Base-by-base conservation (phyloP, 495 filamentous ascomycete species). In the Delitschia confertaspora region DNA sequence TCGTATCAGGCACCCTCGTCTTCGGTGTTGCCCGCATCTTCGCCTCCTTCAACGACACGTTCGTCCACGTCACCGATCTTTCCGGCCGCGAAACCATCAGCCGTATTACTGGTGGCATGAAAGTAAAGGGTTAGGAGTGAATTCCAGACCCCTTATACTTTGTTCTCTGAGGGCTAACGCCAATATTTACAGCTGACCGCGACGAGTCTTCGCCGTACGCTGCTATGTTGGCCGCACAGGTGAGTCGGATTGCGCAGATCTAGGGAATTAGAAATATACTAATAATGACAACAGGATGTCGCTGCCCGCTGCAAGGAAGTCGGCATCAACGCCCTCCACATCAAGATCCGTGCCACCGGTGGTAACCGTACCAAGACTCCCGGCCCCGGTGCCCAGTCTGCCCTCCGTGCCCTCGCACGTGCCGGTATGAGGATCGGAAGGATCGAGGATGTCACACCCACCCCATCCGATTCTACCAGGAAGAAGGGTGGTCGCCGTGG, bases 321-420 rank as follows among this genome's bases (percentile, higher is more conserved):
- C 59, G 93, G 93, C 64, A 95, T 99, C 72, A 95, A 83, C 66
- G 88, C 89, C 58, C 79, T 99, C 32, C 91, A 99, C 77, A 93
- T 99, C 77, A 96, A 96, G 84, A 96, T 99, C 72, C 79, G 91
- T 70, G 91, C 91, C 65, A 98, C 91, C 67, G 88, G 88, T 76
- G 86, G 89, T 88, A 96, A 95, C 77, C 86, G 93, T 58, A 98
- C 91, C 71, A 98, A 98, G 83, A 98, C 91, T 65, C 91, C 91
- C 55, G 93, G 91, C 59, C 91, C 91, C 61, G 91, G 91, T 70
- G 91, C 91, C 48, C 91, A 98, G 74, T 95, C 89, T 51, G 91
- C 91, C 65, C 91, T 98, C 73, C 91, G 91, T 67, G 91, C 91
- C 60, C 80, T 98, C 37, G 91, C 91, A 60, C 91, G 91, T 76